phyloP scores from a whole-genome alignment of 208 protist species.

The Trypanosoma theileri region DNA sequence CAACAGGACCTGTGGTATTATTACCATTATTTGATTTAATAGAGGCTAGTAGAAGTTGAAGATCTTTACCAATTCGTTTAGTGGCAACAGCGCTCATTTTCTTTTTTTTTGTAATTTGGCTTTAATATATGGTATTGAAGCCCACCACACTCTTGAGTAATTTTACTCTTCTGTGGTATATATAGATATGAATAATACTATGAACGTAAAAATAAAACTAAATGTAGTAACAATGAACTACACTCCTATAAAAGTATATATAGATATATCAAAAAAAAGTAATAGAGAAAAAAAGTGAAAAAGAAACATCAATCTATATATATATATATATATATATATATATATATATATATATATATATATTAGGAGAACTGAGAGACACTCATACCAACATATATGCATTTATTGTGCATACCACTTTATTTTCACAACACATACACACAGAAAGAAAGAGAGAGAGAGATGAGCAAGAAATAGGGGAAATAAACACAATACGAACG shows the following conservation, averaged over 20 bases:
- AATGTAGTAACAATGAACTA: too few species aligned
- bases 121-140: not conserved
- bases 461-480: not conserved
- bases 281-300: constrained; percentile 7
- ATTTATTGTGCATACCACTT: too few species aligned
- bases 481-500: constrained; percentile 1
- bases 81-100: constrained; percentile 19
- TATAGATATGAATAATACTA: too few species aligned
- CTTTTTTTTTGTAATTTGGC: not conserved
- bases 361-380: not conserved
- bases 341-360: constrained; percentile 21
- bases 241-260: too few species aligned
- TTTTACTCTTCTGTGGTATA: too few species aligned
- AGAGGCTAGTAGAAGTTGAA: constrained; percentile 30
- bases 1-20: not conserved
- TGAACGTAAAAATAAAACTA: too few species aligned
- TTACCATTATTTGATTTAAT: not conserved
- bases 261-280: not conserved
- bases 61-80: constrained; percentile 47
- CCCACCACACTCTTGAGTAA: too few species aligned
- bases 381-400: constrained; percentile 11
- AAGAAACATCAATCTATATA: not conserved
- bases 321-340: constrained; percentile 8
- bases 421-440: too few species aligned
- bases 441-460: constrained; percentile 5